phyloP scores from a whole-genome alignment of 106 monocot genomes.

The Dendrobium huoshanense region DNA sequence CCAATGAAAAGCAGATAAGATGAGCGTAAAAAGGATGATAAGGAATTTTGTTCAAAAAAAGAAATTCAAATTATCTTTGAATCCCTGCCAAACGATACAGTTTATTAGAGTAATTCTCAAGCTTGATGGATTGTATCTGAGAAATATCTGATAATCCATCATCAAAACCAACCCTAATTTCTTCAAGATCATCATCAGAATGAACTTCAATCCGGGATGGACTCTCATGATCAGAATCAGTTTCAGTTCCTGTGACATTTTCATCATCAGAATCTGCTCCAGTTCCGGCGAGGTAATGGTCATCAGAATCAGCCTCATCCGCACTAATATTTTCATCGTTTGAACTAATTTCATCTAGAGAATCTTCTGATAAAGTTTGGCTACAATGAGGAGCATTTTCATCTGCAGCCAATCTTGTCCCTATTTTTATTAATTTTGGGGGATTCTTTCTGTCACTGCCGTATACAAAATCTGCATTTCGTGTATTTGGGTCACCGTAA shows the following conservation, averaged over 20 bases:
- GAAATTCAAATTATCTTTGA: too few relatives aligned
- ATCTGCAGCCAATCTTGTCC: conserved; percentile 8
- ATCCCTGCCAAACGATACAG: too few relatives aligned
- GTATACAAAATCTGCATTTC: conserved; percentile 40
- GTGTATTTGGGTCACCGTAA: conserved; percentile 60
- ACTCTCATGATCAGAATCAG: conserved; percentile 23
- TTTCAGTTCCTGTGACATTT: conserved; percentile 6
- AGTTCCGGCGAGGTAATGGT: neutral
- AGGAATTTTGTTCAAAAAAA: too few relatives aligned
- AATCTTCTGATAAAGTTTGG: conserved; percentile 1
- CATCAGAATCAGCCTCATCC: conserved; percentile 9
- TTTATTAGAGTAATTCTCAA: too few relatives aligned
- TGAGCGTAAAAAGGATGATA: too few relatives aligned
- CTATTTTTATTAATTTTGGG: neutral
- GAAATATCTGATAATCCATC: neutral
- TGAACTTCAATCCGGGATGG: neutral
- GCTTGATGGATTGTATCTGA: too few relatives aligned
- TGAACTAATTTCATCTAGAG: conserved; percentile 14
- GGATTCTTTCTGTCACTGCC: conserved; percentile 10
- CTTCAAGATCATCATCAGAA: neutral
- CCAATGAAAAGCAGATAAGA: too few relatives aligned
- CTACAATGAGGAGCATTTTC: conserved; percentile 1
- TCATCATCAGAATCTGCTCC: conserved; percentile 13
- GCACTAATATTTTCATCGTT: neutral
- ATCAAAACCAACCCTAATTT: neutral